Percentiles rank a stretch among this genome's conserved stretches.
phyloP scores from a whole-genome alignment of 2,329 filamentous ascomycete genomes.

The Apiospora phragmitis region DNA sequence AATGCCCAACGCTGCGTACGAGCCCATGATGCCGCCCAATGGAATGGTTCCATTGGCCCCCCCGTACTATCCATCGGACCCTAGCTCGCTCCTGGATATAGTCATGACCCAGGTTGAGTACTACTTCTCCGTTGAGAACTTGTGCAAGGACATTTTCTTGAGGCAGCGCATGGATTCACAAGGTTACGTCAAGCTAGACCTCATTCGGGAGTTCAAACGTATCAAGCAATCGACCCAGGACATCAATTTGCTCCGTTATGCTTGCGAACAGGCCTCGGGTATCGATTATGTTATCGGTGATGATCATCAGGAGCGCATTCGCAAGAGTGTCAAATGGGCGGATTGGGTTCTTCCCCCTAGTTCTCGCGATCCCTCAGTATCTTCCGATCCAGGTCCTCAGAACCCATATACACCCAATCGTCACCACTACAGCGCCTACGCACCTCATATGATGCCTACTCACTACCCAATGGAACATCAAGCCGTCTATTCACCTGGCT shows the following conservation, averaged over 20 bases:
- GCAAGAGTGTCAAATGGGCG: constrained; percentile 74
- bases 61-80: constrained; percentile 11
- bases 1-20: constrained; percentile 7
- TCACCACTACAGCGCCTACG: constrained; percentile 23
- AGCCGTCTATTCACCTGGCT: constrained; percentile 30
- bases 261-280: constrained; percentile 69
- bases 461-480: constrained; percentile 27
- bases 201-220: constrained; percentile 85
- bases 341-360: constrained; percentile 74
- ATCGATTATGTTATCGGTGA: constrained; percentile 76
- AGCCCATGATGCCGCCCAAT: constrained; percentile 11
- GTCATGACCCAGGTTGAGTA: constrained; percentile 69
- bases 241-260: constrained; percentile 70
- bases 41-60: not conserved
- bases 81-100: constrained; percentile 29
- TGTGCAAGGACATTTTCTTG: constrained; percentile 89
- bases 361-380: constrained; percentile 69
- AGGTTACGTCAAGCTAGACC: constrained; percentile 79
- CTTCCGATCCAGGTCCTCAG: constrained; percentile 66
- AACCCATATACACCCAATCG: constrained; percentile 34
- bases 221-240: constrained; percentile 74
- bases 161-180: constrained; percentile 93
- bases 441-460: constrained; percentile 23
- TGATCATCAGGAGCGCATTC: constrained; percentile 77
- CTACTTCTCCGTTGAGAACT: constrained; percentile 95